Evolutionary conservation across 768 basidiomycete genomes (phyloP).

Genomic region (Collybia sp.): DNA sequence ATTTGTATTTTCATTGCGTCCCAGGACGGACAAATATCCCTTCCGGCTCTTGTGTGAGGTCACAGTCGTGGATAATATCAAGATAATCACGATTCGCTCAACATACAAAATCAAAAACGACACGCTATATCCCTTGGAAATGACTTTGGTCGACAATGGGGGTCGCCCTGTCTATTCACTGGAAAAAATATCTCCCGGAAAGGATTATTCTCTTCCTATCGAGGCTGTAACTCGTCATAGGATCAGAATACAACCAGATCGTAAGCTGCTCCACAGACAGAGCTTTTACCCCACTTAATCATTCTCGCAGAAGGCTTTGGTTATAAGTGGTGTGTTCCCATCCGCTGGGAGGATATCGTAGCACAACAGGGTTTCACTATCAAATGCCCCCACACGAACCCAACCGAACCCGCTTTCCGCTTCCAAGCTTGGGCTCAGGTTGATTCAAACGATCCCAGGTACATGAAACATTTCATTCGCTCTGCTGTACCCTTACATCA

Average conservation of each 20-base stretch:
- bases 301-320: conserved; percentile 80
- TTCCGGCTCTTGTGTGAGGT: conserved; percentile 88
- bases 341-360: conserved; percentile 88
- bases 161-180: conserved; percentile 78
- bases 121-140: conserved; percentile 87
- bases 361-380: conserved; percentile 67
- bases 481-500: background rate
- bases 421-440: conserved; percentile 90
- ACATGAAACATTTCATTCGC: conserved; percentile 33
- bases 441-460: conserved; percentile 47
- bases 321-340: conserved; percentile 86
- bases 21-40: conserved; percentile 66
- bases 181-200: conserved; percentile 88
- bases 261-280: conserved; percentile 41
- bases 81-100: conserved; percentile 90
- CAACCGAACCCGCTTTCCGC: conserved; percentile 84
- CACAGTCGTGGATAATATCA: conserved; percentile 86
- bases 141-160: conserved; percentile 82
- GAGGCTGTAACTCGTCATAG: conserved; percentile 81
- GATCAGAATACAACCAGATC: conserved; percentile 87
- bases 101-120: conserved; percentile 89
- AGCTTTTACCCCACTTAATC: background rate
- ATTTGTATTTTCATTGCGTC: conserved; percentile 81
- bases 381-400: conserved; percentile 78
- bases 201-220: conserved; percentile 86